These are phyloP conservation scores for Podaxis rugospora DNA, from an alignment of 768 basidiomycete genomes.

Conservation along the genomic window DNA sequence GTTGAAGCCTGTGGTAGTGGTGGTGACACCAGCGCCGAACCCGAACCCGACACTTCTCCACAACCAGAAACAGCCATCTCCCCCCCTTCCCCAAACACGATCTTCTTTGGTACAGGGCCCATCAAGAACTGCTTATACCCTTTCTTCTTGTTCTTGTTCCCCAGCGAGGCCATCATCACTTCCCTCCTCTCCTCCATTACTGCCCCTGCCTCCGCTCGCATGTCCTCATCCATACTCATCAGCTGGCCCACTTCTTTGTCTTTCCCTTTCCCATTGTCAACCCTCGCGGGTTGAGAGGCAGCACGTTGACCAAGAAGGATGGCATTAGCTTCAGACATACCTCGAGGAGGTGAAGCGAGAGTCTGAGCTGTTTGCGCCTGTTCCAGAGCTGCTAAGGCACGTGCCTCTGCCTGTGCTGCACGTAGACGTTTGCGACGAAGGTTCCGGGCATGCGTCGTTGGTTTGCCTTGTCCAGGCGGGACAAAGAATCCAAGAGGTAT, in stretches of 20 bases:
- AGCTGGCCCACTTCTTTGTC: slow-evolving; percentile 7
- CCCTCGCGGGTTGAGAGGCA: neutral
- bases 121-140: slow-evolving; percentile 55
- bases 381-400: slow-evolving; percentile 19
- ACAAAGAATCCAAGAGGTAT: slow-evolving; percentile 21
- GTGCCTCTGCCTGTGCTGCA: slow-evolving; percentile 13
- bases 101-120: slow-evolving; percentile 40
- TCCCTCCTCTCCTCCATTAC: slow-evolving; percentile 5
- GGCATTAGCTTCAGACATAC: slow-evolving; percentile 37
- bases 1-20: neutral
- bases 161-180: slow-evolving; percentile 48
- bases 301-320: slow-evolving; percentile 33
- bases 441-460: slow-evolving; percentile 53
- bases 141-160: slow-evolving; percentile 74
- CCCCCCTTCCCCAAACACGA: slow-evolving; percentile 39
- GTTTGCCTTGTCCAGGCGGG: slow-evolving; percentile 59
- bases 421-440: slow-evolving; percentile 49
- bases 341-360: slow-evolving; percentile 18
- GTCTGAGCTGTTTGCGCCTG: neutral
- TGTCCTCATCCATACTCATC: slow-evolving; percentile 14
- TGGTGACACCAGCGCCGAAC: neutral
- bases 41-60: neutral
- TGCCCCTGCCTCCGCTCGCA: slow-evolving; percentile 8
- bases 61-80: neutral
- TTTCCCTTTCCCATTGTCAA: slow-evolving; percentile 3